Base-by-base conservation (phyloP, 1,139 yeast species). In the Meyerozyma elateridarum region DNA sequence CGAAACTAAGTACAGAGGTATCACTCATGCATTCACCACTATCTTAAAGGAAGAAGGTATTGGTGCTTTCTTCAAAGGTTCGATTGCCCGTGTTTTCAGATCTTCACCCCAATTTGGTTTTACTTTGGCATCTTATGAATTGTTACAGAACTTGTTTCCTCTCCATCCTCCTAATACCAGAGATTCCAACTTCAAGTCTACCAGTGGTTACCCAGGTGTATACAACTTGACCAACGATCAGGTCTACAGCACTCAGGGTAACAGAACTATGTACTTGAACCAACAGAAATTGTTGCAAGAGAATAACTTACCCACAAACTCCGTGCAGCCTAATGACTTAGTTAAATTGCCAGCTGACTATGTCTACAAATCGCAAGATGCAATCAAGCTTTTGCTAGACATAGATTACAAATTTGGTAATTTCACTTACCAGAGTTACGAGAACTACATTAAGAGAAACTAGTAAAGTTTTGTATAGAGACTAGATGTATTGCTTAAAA, bases 71-170 rank as follows among this genome's bases (percentile, higher is more conserved):
- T 91, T 89, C 70, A 91, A 89, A 67, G 98, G 98, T 49, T 95
- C 97, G 26, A 76, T 91, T 41, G 97, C 98, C 5, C 77, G 98
- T 59, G 89, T 91, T 29, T 68, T 89, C 51, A 76, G 97, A 61
- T 89, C 97, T 5, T 88, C 96, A 3, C 98, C 98, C 13, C 98
- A 91, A 61, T 91, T 91, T 57, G 98, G 97, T 36, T 89, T 91
- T 61, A 91, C 98, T 8, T 73, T 91, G 49, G 98, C 97, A 9
- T 91, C 96, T 18, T 91, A 91, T 60, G 98, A 91, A 60, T 60
- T 91, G 30, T 79, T 91, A 57, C 73, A 68, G 46, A 64, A 49
- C 38, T 44, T 65, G 42, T 54, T 52, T 63, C 73, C 73, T 32
- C 62, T 68, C 42, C 61, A 61, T 42, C 73, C 73, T 33, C 70